phyloP scores from a whole-genome alignment of 768 basidiomycete genomes.

The Boletus sp. region DNA sequence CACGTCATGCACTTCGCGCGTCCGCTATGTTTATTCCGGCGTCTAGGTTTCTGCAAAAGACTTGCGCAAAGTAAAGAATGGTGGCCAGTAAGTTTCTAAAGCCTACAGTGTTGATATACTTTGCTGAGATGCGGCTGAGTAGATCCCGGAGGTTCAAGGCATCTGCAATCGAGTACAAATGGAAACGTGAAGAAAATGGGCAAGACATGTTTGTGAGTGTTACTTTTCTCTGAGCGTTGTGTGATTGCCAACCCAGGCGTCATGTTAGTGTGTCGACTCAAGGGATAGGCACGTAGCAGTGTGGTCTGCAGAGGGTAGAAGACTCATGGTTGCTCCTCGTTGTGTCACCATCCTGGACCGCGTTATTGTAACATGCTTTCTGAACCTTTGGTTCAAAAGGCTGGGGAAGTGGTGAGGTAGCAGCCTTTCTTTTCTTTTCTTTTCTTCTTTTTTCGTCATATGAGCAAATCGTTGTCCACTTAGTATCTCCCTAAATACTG shows the following conservation, averaged over 20 bases:
- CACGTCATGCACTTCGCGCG: neutral
- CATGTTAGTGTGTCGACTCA: constrained; percentile 49
- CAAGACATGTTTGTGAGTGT: constrained; percentile 45
- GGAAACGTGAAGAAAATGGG: constrained; percentile 48
- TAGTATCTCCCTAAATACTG: neutral
- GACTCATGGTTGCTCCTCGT: constrained; percentile 41
- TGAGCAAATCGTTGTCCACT: neutral
- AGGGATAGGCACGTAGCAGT: constrained; percentile 45
- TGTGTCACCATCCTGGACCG: constrained; percentile 46
- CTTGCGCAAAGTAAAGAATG: constrained; percentile 48
- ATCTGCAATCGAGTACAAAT: constrained; percentile 51
- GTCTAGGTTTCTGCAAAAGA: constrained; percentile 43
- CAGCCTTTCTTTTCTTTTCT: neutral
- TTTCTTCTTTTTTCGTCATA: neutral
- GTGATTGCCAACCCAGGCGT: neutral
- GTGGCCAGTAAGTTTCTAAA: constrained; percentile 43
- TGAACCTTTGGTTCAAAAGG: constrained; percentile 50
- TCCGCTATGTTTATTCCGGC: neutral
- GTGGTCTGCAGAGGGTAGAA: constrained; percentile 42
- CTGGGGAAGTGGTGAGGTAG: constrained; percentile 42
- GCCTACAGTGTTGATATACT: neutral
- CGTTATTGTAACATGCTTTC: constrained; percentile 51
- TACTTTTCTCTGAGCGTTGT: neutral
- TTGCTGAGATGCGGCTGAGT: constrained; percentile 2
- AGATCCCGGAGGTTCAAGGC: constrained; percentile 58